Evolutionary conservation across 2,329 filamentous ascomycete species (phyloP).

Genomic region (Epichloe uncinata): DNA sequence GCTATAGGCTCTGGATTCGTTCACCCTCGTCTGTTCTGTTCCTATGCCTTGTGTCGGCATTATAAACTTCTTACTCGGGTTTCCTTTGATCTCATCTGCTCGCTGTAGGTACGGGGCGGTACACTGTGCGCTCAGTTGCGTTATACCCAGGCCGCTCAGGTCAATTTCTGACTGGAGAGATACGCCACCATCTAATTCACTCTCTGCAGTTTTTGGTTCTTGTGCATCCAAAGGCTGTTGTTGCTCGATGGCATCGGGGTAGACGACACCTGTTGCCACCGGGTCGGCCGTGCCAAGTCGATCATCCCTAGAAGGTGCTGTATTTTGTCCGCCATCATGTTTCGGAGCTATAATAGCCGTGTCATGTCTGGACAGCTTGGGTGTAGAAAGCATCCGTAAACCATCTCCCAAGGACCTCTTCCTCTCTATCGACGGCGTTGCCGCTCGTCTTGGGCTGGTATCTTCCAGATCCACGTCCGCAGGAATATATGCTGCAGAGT

Average conservation of each 20-base stretch:
- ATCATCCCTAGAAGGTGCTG: not conserved
- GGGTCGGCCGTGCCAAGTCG: not conserved
- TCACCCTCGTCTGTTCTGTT: not conserved
- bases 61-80: not conserved
- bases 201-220: not conserved
- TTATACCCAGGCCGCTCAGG: not conserved
- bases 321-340: not conserved
- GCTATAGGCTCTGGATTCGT: not conserved
- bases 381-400: not conserved
- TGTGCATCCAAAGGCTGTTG: not conserved
- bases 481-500: not conserved
- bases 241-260: not conserved
- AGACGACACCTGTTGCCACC: not conserved
- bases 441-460: constrained; percentile 3
- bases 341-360: not conserved
- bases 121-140: not conserved
- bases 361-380: not conserved
- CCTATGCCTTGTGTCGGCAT: not conserved
- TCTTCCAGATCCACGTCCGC: not conserved
- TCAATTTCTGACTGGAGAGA: not conserved
- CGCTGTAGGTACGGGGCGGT: not conserved
- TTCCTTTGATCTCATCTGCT: not conserved
- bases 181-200: constrained; percentile 4
- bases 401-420: constrained; percentile 7
- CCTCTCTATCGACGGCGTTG: not conserved